phyloP scores from a whole-genome alignment of 371 early-diverging fungal species.

The Synchytrium microbalum region DNA sequence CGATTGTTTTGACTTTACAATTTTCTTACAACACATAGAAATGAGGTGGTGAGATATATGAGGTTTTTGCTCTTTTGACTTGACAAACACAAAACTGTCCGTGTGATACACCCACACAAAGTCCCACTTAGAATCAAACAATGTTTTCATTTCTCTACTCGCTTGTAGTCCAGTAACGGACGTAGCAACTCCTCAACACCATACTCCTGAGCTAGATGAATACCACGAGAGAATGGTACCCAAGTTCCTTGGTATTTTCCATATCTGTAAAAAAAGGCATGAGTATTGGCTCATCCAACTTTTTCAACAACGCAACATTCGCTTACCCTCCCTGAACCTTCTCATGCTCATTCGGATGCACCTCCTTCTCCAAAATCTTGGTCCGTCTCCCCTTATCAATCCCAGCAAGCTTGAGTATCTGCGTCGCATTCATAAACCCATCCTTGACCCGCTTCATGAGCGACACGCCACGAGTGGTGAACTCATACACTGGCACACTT shows the following conservation, averaged over 20 bases:
- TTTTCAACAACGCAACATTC: background rate
- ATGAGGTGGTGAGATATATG: too few species aligned
- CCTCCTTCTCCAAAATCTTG: conserved; percentile 79
- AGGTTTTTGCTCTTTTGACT: too few species aligned
- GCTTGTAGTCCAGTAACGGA: background rate
- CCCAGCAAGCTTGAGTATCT: conserved; percentile 71
- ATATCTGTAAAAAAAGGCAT: conserved; percentile 28
- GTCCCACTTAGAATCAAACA: too few species aligned
- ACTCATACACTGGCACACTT: conserved; percentile 78
- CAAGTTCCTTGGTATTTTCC: conserved; percentile 92
- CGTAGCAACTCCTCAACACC: background rate
- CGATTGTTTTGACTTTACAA: too few species aligned
- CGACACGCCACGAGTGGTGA: conserved; percentile 52
- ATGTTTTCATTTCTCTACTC: too few species aligned
- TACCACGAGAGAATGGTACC: conserved; percentile 20
- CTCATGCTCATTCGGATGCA: conserved; percentile 73
- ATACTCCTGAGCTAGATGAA: background rate
- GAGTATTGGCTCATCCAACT: background rate
- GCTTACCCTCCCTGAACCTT: conserved; percentile 83
- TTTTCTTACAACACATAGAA: too few species aligned
- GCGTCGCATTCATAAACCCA: conserved; percentile 89
- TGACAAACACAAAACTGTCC: too few species aligned
- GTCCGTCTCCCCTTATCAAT: conserved; percentile 59
- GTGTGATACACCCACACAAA: too few species aligned
- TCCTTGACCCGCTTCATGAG: conserved; percentile 77